These are phyloP conservation scores for Alternaria rosae DNA, from an alignment of 2,329 filamentous ascomycete species.

Conservation along the genomic window DNA sequence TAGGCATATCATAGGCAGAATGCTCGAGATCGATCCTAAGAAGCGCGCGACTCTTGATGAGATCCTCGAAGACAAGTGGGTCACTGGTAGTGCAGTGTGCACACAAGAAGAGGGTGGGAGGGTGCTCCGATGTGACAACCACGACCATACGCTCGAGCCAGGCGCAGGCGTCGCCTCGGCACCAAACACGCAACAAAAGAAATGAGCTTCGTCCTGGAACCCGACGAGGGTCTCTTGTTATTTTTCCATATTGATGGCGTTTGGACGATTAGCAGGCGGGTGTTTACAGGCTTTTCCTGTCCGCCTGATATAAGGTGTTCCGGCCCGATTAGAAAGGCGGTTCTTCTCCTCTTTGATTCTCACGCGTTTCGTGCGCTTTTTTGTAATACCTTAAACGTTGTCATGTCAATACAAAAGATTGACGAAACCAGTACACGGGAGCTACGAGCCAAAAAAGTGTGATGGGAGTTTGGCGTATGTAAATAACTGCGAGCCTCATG, in stretches of 20 bases:
- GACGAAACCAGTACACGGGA: neutral
- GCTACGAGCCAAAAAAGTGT: neutral
- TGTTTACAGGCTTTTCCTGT: conserved; percentile 9
- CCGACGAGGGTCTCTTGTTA: neutral
- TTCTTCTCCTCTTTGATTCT: neutral
- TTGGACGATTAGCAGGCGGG: conserved; percentile 10
- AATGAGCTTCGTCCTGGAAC: conserved; percentile 28
- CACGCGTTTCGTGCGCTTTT: conserved; percentile 1
- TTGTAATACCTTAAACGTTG: conserved; percentile 1
- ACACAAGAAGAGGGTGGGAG: conserved; percentile 76
- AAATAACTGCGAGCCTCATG: neutral
- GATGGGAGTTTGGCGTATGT: conserved; percentile 3
- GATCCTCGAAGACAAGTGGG: conserved; percentile 87
- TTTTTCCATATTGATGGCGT: conserved; percentile 4
- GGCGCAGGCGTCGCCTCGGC: conserved; percentile 44
- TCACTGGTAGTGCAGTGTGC: conserved; percentile 84
- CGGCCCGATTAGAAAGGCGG: conserved; percentile 9
- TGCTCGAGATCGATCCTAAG: conserved; percentile 88
- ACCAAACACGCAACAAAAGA: conserved; percentile 45
- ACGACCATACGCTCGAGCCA: conserved; percentile 86
- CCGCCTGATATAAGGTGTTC: conserved; percentile 8
- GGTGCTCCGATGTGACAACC: conserved; percentile 75
- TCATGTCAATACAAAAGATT: neutral
- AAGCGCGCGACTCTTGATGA: conserved; percentile 85
- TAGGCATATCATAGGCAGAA: conserved; percentile 85